Base-by-base conservation (phyloP, 345 rosid genomes). In the Eucalyptus dawsonii region DNA sequence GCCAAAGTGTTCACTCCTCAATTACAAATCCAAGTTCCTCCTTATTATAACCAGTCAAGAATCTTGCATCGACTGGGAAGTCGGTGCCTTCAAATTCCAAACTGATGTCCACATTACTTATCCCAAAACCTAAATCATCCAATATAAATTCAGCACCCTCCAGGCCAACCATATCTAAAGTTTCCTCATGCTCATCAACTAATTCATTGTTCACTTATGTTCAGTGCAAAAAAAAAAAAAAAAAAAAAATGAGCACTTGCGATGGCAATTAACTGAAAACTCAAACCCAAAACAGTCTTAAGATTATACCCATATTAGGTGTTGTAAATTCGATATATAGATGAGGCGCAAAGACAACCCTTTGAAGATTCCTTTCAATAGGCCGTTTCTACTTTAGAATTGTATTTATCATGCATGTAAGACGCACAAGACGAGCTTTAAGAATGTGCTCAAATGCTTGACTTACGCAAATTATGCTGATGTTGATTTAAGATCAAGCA, bases 21-120 rank as follows among this genome's bases (percentile, higher is more conserved):
- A 24, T 0, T 56, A 56, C 60, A 56, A 56, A 56, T 54, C 60
- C 60, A 54, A 54, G 60, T 56, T 22, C 60, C 60, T 56, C 60
- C 60, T 56, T 1, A 22, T 56, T 4, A 9, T 56, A 0, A 1
- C 0, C 12, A 0, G 0, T 54, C 60, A 22, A 54, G 60, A 54
- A 54, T 54, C 11, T 56, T 22, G 60, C 60, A 56, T 56, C 60
- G 1, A 1, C 11, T 22, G 1, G 60, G 60, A 56, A 56, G 27
- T 54, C 27, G 27, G 12, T 54, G 27, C 0, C 60, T 54, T 54
- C 60, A 56, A 56, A 56, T 56, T 56, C 27, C 27, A 56, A 56
- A 9, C 27, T 24, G 8, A 21, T 22, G 60, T 0, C 60, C 60
- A 22, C 0, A 9, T 56, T 56, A 24, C 27, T 56, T 56, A 56